These are phyloP conservation scores for Sporisorium graminicola DNA, from an alignment of 1,284 basidiomycete genomes.

Conservation along the genomic window DNA sequence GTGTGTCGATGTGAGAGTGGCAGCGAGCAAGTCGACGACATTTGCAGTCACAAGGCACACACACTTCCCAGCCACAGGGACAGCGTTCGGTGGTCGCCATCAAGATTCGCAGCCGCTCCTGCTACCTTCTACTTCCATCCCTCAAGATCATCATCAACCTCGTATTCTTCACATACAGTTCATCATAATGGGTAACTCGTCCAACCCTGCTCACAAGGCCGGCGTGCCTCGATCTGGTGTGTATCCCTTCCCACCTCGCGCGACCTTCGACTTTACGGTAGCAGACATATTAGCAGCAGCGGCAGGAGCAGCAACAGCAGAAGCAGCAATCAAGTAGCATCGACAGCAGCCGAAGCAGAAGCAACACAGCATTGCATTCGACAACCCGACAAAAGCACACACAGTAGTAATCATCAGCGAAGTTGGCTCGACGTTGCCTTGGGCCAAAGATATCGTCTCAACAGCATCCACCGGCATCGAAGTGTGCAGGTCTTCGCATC, in stretches of 20 bases:
- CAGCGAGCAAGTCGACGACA: neutral
- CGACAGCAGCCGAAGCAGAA: neutral
- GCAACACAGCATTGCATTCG: neutral
- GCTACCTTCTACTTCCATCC: slow-evolving; percentile 40
- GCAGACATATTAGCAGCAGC: slow-evolving; percentile 10
- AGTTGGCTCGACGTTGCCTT: no score
- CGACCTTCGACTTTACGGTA: slow-evolving; percentile 10
- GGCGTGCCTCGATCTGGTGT: slow-evolving; percentile 65
- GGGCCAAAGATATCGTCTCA: neutral
- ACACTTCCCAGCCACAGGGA: neutral
- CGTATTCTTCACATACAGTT: slow-evolving; percentile 29
- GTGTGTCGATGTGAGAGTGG: slow-evolving; percentile 1
- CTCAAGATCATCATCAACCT: slow-evolving; percentile 52
- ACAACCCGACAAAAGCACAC: neutral
- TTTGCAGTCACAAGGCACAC: neutral
- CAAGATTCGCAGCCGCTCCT: slow-evolving; percentile 6
- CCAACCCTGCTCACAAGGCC: slow-evolving; percentile 68
- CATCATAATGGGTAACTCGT: slow-evolving; percentile 65
- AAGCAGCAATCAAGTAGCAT: neutral
- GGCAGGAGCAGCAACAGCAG: slow-evolving; percentile 7
- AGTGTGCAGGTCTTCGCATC: neutral
- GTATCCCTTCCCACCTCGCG: slow-evolving; percentile 29
- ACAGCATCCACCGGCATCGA: neutral
- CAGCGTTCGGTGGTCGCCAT: slow-evolving; percentile 34
- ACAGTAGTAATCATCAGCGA: neutral